These are phyloP conservation scores for Russula compacta DNA, from an alignment of 768 basidiomycete genomes.

Conservation along the genomic window DNA sequence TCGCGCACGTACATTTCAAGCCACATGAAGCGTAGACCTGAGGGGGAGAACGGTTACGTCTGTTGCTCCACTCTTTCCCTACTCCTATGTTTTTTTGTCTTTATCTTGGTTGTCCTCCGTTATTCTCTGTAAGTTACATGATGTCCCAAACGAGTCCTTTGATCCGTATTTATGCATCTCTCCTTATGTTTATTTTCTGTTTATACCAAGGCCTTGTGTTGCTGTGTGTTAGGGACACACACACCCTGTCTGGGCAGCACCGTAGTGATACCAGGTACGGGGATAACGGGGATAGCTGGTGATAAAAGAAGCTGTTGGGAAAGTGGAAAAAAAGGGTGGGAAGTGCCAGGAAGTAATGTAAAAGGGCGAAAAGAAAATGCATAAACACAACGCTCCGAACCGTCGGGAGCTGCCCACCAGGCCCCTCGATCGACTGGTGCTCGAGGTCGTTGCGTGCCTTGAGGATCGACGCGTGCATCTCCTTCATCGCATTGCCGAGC, in stretches of 20 bases:
- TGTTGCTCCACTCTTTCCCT: background rate
- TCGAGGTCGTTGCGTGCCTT: constrained; percentile 95
- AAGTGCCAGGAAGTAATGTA: background rate
- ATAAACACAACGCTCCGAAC: constrained; percentile 30
- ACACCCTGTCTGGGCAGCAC: too few relatives aligned
- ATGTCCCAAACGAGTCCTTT: too few relatives aligned
- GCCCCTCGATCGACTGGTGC: constrained; percentile 93
- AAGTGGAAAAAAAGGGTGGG: background rate
- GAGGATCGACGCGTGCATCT: constrained; percentile 87
- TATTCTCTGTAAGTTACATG: too few relatives aligned
- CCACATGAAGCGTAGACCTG: background rate
- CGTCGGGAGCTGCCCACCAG: constrained; percentile 48
- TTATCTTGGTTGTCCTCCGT: too few relatives aligned
- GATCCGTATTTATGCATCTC: too few relatives aligned
- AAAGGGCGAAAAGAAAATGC: too few relatives aligned
- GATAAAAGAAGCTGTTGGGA: background rate
- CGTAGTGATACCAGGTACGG: background rate
- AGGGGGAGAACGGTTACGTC: background rate
- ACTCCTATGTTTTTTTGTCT: too few relatives aligned
- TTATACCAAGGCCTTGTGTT: too few relatives aligned
- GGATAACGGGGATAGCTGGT: constrained; percentile 13
- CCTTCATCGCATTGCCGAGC: constrained; percentile 93
- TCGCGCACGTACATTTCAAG: constrained; percentile 6
- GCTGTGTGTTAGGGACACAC: background rate
- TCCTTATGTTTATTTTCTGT: too few relatives aligned